Conservation (phyloP, 805 yeast genomes). For the Wickerhamomyces chaumierensis region DNA sequence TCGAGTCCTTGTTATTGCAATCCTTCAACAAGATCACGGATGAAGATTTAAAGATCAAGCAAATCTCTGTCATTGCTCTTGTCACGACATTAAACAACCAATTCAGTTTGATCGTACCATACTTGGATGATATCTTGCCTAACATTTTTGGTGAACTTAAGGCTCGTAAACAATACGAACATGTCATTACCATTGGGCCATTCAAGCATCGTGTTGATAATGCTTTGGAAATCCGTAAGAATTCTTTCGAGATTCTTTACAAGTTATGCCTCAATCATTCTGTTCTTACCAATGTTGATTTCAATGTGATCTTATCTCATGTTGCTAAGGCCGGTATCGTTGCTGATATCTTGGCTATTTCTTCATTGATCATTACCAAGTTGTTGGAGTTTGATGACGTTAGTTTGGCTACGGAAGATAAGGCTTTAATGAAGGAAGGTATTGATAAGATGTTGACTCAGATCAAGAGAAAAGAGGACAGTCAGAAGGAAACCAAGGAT, state of each 20-base stretch:
- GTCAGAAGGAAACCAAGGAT: slow-evolving; percentile 19
- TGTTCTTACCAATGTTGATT: slow-evolving; percentile 17
- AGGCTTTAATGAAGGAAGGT: slow-evolving; percentile 12
- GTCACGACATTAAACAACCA: slow-evolving; percentile 49
- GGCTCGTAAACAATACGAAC: slow-evolving; percentile 45
- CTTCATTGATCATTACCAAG: slow-evolving; percentile 17
- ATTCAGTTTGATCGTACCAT: slow-evolving; percentile 34
- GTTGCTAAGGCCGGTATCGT: slow-evolving; percentile 28
- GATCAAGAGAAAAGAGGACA: slow-evolving; percentile 20
- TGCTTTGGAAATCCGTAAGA: slow-evolving; percentile 62
- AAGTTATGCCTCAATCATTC: slow-evolving; percentile 27
- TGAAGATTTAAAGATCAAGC: slow-evolving; percentile 41
- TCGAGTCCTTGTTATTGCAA: slow-evolving; percentile 14
- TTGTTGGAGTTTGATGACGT: slow-evolving; percentile 18
- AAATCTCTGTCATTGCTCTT: slow-evolving; percentile 47
- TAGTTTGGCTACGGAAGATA: slow-evolving; percentile 9
- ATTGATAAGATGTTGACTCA: slow-evolving; percentile 17
- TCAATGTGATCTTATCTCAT: slow-evolving; percentile 22
- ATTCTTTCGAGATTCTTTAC: slow-evolving; percentile 59
- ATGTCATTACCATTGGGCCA: slow-evolving; percentile 73
- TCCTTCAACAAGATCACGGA: slow-evolving; percentile 20
- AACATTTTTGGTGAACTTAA: slow-evolving; percentile 41
- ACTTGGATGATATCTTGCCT: slow-evolving; percentile 37
- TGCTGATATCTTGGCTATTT: slow-evolving; percentile 21
- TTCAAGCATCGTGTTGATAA: slow-evolving; percentile 75